Base-by-base conservation (phyloP, 352 stramenopile species). In the Thalassiosira sp. region DNA sequence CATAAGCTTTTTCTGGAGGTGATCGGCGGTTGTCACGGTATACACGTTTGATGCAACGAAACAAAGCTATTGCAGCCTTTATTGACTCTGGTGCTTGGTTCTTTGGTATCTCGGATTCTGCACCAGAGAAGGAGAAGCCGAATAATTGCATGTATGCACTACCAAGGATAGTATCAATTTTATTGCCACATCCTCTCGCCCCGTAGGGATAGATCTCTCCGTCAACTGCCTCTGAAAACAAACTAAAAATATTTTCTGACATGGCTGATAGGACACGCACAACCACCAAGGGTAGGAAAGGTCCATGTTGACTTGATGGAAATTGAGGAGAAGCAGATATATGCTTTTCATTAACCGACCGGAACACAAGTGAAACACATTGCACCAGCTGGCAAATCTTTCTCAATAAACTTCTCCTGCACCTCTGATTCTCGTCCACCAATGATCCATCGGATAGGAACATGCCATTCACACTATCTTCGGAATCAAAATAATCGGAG, bases 401-500 rank as follows among this genome's bases (percentile, higher is more conserved):
- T 52, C 78, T 65, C 8, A 91, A 25, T 5, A 88, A 51, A 33
- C 68, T 49, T 54, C 66, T 89, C 7, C 59, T 70, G 15, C 51
- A 46, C 6, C 33, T 42, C 56, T 69, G 16, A 43, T 52, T 18
- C 22, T 64, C 59, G 22, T 65, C 45, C 7, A 81, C 51, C 20
- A 46, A 33, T 24, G 52, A 49, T 42, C 58, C 58, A 46, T 81
- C 71, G 16, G 65, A 16, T 11, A 72, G 73, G 58, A 82, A 76
- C 10, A 62, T 78, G 13, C 81, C 68, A 59, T 89, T 86, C 0
- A 76, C 72, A 71, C 86, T 91, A 22, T 72, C 76, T 66, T 93
- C 88, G 15, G 82, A 89, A 75, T 92, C 86, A 56, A 86, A 89
- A 51, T 87, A 92, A 64, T 89, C 81, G 5, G 69, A 79, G 22